phyloP scores from a whole-genome alignment of 83 land plant genomes.

The Larix sibirica region DNA sequence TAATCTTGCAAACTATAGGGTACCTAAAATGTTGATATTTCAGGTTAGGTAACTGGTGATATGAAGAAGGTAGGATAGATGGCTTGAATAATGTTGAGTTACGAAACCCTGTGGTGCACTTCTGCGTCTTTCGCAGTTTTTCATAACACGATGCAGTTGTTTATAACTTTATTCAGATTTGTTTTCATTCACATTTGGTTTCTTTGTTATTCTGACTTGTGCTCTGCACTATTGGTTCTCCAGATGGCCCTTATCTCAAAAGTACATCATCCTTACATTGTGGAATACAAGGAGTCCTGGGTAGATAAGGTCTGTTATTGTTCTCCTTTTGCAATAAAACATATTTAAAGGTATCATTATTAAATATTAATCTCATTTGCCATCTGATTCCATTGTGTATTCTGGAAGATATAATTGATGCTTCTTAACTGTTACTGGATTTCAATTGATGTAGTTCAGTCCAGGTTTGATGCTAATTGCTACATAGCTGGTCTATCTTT shows the following conservation, averaged over 20 bases:
- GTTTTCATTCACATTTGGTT: conserved; percentile 5
- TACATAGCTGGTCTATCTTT: no score
- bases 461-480: not conserved
- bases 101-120: not conserved
- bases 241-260: conserved; percentile 91
- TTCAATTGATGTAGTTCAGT: not conserved
- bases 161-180: not conserved
- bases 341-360: not conserved
- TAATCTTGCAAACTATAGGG: no score
- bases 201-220: conserved; percentile 4
- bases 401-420: not conserved
- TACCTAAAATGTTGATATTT: no score
- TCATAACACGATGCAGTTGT: not conserved
- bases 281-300: conserved; percentile 97
- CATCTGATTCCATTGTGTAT: not conserved
- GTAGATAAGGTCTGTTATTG: conserved; percentile 75
- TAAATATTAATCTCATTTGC: not conserved
- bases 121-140: not conserved
- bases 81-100: not conserved
- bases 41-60: not conserved
- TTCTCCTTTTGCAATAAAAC: not conserved
- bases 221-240: conserved; percentile 1
- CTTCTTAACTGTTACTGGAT: not conserved
- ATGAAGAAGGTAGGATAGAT: not conserved
- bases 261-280: conserved; percentile 79